phyloP scores from a whole-genome alignment of 1,284 basidiomycete genomes.

The Trametes polyzona region DNA sequence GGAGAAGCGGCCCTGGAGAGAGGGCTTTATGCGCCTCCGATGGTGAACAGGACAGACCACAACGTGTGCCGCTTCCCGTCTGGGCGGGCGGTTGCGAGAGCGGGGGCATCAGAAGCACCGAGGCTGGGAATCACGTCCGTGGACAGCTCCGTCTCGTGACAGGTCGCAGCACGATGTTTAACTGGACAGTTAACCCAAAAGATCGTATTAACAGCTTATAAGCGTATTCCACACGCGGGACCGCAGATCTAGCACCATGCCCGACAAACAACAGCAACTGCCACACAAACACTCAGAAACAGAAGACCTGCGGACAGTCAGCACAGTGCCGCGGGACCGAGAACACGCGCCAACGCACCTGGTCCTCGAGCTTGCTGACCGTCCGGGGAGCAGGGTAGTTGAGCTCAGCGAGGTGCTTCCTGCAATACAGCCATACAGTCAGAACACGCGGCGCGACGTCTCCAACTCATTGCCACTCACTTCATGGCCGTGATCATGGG shows the following conservation, averaged over 20 bases:
- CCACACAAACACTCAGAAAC: constrained; percentile 14
- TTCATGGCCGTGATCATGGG: constrained; percentile 99
- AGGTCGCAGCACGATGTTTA: neutral
- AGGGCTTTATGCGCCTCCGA: constrained; percentile 1
- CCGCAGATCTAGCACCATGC: constrained; percentile 12
- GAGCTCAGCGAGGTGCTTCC: constrained; percentile 88
- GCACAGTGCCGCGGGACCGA: constrained; percentile 4
- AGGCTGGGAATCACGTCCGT: neutral
- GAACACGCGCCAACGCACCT: constrained; percentile 52
- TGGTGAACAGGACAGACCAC: neutral
- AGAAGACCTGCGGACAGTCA: constrained; percentile 50
- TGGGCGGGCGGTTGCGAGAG: neutral
- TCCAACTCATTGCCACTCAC: constrained; percentile 48
- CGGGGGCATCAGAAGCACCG: neutral
- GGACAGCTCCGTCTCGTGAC: neutral
- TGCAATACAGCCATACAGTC: constrained; percentile 33
- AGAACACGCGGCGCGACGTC: constrained; percentile 5
- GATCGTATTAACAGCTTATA: constrained; percentile 7
- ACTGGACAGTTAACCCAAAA: neutral
- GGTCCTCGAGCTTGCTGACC: constrained; percentile 92
- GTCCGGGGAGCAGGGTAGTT: constrained; percentile 87
- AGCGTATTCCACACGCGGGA: constrained; percentile 15
- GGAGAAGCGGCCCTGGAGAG: neutral
- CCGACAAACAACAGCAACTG: neutral
- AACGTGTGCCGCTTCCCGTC: neutral